phyloP scores from a whole-genome alignment of 129 eudicot species.

The Flaveria bidentis region DNA sequence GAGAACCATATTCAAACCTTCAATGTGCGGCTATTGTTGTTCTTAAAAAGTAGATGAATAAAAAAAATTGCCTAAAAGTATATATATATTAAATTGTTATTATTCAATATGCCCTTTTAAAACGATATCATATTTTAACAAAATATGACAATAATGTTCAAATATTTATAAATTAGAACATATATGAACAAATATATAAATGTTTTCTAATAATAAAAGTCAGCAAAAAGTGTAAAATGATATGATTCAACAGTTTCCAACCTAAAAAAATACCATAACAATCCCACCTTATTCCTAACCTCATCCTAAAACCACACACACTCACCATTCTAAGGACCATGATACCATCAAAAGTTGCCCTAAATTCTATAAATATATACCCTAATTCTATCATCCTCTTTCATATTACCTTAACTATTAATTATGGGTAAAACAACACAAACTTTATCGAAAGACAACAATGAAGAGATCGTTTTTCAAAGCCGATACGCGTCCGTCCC shows the following conservation, averaged over 20 bases:
- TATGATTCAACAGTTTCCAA: constrained; percentile 57
- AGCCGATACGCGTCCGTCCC: constrained; percentile 66
- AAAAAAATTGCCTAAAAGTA: too few relatives aligned
- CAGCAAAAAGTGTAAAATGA: constrained; percentile 7
- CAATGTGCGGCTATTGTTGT: too few relatives aligned
- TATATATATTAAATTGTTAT: neutral
- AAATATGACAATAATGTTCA: neutral
- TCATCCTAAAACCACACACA: constrained; percentile 44
- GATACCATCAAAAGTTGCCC: neutral
- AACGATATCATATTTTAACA: neutral
- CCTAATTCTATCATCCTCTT: neutral
- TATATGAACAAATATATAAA: neutral
- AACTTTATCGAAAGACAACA: constrained; percentile 30
- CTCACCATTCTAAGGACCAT: neutral
- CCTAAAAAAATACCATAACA: constrained; percentile 44
- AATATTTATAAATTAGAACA: neutral
- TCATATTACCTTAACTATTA: neutral
- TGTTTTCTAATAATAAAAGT: neutral
- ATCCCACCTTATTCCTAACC: constrained; percentile 28
- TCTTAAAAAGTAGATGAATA: too few relatives aligned
- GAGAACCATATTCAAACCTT: too few relatives aligned
- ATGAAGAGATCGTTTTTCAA: constrained; percentile 55
- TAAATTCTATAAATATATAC: constrained; percentile 29
- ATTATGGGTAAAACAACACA: constrained; percentile 41
- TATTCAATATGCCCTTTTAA: neutral